Evolutionary conservation across 352 stramenopile species (phyloP), one percentile per base, ranked within the genome.

Genomic region (Phytophthora macrochlamydospora): DNA sequence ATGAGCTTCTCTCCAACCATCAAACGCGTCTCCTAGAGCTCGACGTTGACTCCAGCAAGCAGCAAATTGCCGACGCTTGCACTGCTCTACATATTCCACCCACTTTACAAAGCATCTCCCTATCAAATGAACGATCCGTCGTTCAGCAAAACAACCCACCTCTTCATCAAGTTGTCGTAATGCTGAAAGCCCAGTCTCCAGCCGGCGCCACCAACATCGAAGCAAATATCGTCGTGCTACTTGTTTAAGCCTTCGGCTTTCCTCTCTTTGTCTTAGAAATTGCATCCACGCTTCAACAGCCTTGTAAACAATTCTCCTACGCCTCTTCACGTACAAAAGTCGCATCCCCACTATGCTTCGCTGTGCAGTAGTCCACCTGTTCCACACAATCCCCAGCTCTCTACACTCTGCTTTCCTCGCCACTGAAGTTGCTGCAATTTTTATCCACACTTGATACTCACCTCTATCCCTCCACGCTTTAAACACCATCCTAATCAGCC

Each of bases 61-160:
- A 56, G 53, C 68, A 53, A 76, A 76, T 8, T 42, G 29, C 68
- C 63, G 69, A 13, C 18, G 49, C 28, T 64, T 76, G 4, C 1
- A 40, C 38, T 54, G 30, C 51, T 76, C 68, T 12, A 69, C 44
- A 43, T 57, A 56, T 9, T 66, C 68, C 24, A 30, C 38, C 68
- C 68, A 75, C 12, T 30, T 13, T n/a, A 40, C 9, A 49, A 73
- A 59, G 7, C 35, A 60, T n/a, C 14, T 11, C 28, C 51, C 46
- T 5, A 48, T n/a, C 18, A 66, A 28, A 28, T 62, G 24, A 12
- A 44, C 1, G 7, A 50, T 44, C 46, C 55, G 40, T 4, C 8
- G 49, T 13, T 48, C 1, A 37, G 48, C 33, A 13, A 75, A 69
- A 0, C 35, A 4, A 8, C 66, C 44, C 12, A 72, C n/a, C 4